Percentiles rank a stretch among this genome's conserved stretches.
These are phyloP conservation scores for Apiotrichum gamsii DNA, from an alignment of 1,284 basidiomycete species.

Conservation along the genomic window DNA sequence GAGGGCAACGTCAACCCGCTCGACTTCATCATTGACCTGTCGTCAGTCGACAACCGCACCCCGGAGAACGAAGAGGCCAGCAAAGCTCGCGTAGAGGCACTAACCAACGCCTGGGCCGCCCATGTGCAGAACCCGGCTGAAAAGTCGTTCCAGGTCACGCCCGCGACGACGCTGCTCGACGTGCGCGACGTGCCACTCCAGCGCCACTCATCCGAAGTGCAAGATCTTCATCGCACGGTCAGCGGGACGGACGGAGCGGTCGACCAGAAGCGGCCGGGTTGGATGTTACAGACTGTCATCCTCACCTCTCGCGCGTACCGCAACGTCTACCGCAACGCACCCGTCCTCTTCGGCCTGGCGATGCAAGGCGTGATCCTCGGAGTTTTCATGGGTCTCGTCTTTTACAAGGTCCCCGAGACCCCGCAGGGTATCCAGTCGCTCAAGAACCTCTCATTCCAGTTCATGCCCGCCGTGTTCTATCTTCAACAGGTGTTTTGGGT, in stretches of 20 bases:
- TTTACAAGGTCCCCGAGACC: conserved; percentile 33
- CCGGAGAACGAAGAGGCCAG: conserved; percentile 45
- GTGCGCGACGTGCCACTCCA: background rate
- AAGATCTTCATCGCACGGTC: conserved; percentile 7
- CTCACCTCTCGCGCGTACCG: conserved; percentile 38
- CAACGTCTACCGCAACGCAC: conserved; percentile 46
- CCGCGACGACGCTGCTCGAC: background rate
- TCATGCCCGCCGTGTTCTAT: conserved; percentile 44
- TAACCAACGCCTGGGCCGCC: conserved; percentile 34
- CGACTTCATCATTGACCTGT: conserved; percentile 54
- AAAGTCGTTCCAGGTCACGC: background rate
- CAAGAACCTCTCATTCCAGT: conserved; percentile 44
- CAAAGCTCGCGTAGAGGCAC: conserved; percentile 25
- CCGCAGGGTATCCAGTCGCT: conserved; percentile 49
- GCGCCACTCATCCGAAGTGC: background rate
- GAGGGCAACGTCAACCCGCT: conserved; percentile 45
- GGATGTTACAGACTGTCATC: conserved; percentile 37
- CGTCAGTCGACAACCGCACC: conserved; percentile 49
- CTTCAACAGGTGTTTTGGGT: conserved; percentile 44
- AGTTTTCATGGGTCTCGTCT: conserved; percentile 30
- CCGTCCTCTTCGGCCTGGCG: conserved; percentile 37
- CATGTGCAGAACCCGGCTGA: background rate
- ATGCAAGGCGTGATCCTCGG: conserved; percentile 42
- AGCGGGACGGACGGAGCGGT: background rate
- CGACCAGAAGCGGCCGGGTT: conserved; percentile 31